Conservation (phyloP, 169 alveolate species). For the Eimeria praecox region DNA sequence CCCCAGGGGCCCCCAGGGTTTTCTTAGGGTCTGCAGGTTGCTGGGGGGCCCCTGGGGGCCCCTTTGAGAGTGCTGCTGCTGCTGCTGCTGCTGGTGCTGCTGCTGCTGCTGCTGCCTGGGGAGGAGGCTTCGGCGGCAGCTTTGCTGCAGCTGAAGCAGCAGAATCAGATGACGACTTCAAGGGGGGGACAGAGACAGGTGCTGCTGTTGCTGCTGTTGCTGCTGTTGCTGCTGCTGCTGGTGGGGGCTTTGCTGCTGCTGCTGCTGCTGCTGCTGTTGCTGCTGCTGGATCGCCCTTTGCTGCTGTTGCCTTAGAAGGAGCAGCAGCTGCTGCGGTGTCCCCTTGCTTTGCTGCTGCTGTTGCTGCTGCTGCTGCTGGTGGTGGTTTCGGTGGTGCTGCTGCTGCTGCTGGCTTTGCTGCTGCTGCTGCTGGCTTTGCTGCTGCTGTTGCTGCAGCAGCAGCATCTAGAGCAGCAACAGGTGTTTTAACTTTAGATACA, state of each 20-base stretch:
- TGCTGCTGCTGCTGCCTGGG: no score
- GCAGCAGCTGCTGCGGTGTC: neutral
- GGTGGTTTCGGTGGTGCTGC: no score
- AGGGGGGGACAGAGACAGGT: no score
- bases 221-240: conserved; percentile 27
- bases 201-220: conserved; percentile 32
- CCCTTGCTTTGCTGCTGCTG: neutral
- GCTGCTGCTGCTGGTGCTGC: no score
- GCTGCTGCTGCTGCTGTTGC: neutral
- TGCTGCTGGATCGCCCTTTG: neutral
- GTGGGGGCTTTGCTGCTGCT: neutral
- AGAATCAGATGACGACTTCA: no score
- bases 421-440: conserved; percentile 23
- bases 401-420: conserved; percentile 7
- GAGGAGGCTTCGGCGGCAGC: no score
- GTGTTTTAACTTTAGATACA: neutral
- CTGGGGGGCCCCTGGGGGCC: no score
- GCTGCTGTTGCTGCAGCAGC: conserved; percentile 21
- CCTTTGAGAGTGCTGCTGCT: no score
- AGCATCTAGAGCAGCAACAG: conserved; percentile 8
- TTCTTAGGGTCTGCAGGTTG: no score
- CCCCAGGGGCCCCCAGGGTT: no score
- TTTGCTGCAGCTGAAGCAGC: no score
- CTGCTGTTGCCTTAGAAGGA: no score
- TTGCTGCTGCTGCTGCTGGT: neutral